These are phyloP conservation scores for Mercurialis annua DNA, from an alignment of 345 rosid genomes.

Conservation along the genomic window DNA sequence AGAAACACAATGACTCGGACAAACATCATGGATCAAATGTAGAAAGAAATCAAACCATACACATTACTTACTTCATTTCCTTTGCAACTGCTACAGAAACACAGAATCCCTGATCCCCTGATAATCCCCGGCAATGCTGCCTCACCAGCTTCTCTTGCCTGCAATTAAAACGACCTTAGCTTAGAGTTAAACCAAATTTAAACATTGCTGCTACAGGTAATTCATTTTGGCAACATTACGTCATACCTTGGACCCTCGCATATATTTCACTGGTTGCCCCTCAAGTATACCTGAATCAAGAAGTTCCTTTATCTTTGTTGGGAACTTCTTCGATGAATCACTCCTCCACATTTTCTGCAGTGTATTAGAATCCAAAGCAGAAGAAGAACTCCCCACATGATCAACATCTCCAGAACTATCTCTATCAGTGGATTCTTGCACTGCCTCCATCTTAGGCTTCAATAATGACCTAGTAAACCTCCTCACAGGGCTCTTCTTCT, in stretches of 20 bases:
- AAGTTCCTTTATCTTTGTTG: slow-evolving; percentile 59
- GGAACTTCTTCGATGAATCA: slow-evolving; percentile 40
- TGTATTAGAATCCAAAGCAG: background rate
- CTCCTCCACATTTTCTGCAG: slow-evolving; percentile 20
- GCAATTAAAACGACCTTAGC: slow-evolving; percentile 6
- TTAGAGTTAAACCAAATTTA: background rate
- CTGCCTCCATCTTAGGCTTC: slow-evolving; percentile 21
- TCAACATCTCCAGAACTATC: background rate
- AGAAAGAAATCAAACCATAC: background rate
- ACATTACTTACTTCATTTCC: slow-evolving; percentile 51
- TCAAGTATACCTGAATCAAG: slow-evolving; percentile 75
- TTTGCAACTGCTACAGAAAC: slow-evolving; percentile 67
- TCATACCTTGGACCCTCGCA: slow-evolving; percentile 61
- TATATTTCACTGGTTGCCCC: slow-evolving; percentile 61
- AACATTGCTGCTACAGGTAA: background rate
- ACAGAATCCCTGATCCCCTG: slow-evolving; percentile 57
- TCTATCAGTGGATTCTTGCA: background rate
- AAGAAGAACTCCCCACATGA: slow-evolving; percentile 5
- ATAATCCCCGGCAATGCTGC: slow-evolving; percentile 61
- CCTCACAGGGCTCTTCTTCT: slow-evolving; percentile 17
- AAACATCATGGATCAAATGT: background rate
- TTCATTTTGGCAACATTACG: background rate
- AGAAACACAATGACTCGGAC: background rate
- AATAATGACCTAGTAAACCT: slow-evolving; percentile 33
- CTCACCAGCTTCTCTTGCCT: slow-evolving; percentile 46